Percentiles rank a stretch among this genome's conserved stretches.
Conservation (phyloP, 2,329 filamentous ascomycete genomes). For the Trichoderma semiorbis region DNA sequence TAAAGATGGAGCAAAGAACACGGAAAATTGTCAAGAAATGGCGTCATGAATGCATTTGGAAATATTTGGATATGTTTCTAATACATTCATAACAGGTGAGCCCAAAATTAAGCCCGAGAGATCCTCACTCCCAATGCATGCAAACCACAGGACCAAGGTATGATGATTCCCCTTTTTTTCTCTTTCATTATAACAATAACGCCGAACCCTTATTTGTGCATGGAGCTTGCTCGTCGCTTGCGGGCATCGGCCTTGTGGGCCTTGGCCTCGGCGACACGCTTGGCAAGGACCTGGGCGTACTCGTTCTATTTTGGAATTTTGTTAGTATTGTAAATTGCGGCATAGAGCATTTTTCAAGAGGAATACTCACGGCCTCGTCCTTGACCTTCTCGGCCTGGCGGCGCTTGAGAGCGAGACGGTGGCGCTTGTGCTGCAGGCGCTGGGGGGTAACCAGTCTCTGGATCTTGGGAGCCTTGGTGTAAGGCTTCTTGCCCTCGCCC, state of each 20-base stretch:
- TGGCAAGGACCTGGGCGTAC: slow-evolving; percentile 92
- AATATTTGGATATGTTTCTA: slow-evolving; percentile 37
- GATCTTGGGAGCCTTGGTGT: slow-evolving; percentile 99
- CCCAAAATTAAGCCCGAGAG: slow-evolving; percentile 30
- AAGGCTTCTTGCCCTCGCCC: slow-evolving; percentile 94
- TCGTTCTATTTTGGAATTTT: slow-evolving; percentile 70
- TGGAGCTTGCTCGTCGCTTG: slow-evolving; percentile 95
- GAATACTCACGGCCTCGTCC: slow-evolving; percentile 87
- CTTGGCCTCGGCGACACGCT: slow-evolving; percentile 97
- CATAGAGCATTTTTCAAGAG: slow-evolving; percentile 30
- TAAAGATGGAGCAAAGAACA: not conserved
- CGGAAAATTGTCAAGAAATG: slow-evolving; percentile 4
- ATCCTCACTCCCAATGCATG: slow-evolving; percentile 41
- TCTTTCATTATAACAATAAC: slow-evolving; percentile 29
- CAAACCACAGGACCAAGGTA: slow-evolving; percentile 39
- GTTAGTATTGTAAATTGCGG: slow-evolving; percentile 23
- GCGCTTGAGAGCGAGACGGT: slow-evolving; percentile 96
- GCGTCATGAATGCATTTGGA: slow-evolving; percentile 30
- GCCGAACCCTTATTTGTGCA: slow-evolving; percentile 68
- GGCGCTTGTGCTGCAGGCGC: slow-evolving; percentile 99
- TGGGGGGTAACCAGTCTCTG: slow-evolving; percentile 99
- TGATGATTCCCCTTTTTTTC: slow-evolving; percentile 32
- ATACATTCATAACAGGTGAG: slow-evolving; percentile 35
- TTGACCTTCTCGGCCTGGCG: slow-evolving; percentile 95
- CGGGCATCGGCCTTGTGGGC: slow-evolving; percentile 86